These are phyloP conservation scores for Lithohypha guttulata DNA, from an alignment of 2,329 filamentous ascomycete species.

Conservation along the genomic window DNA sequence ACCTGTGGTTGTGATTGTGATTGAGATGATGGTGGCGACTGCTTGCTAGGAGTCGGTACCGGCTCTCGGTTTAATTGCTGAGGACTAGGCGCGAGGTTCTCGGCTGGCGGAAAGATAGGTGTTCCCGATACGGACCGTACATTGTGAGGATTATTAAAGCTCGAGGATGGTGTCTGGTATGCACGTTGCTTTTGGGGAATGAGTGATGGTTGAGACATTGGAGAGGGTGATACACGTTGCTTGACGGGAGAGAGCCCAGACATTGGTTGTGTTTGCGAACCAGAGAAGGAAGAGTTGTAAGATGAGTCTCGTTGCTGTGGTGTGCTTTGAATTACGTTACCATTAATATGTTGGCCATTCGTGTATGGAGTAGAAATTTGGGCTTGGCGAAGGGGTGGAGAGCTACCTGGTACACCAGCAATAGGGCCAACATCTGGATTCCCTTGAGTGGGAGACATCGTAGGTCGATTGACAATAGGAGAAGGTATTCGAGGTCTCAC, in stretches of 20 bases:
- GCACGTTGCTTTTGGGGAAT: constrained; percentile 15
- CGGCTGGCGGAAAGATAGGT: constrained; percentile 20
- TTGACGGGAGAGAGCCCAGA: constrained; percentile 39
- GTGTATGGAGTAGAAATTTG: constrained; percentile 11
- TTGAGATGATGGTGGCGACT: constrained; percentile 5
- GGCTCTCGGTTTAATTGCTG: constrained; percentile 18
- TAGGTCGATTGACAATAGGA: constrained; percentile 35
- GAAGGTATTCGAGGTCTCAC: constrained; percentile 24
- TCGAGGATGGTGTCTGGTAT: constrained; percentile 6
- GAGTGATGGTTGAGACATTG: constrained; percentile 23
- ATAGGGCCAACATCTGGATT: constrained; percentile 38
- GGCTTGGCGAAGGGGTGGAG: constrained; percentile 31
- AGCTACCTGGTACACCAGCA: constrained; percentile 32
- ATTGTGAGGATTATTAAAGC: constrained; percentile 1
- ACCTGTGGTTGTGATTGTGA: neutral
- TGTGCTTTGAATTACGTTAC: constrained; percentile 17
- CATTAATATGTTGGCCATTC: constrained; percentile 22
- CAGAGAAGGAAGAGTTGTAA: constrained; percentile 18
- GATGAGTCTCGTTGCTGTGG: constrained; percentile 11
- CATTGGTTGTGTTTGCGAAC: constrained; percentile 26
- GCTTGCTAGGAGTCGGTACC: constrained; percentile 22
- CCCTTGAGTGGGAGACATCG: constrained; percentile 40
- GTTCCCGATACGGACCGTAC: constrained; percentile 18
- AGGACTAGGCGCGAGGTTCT: constrained; percentile 21
- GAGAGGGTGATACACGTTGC: constrained; percentile 27